Evolutionary conservation across 768 basidiomycete species (phyloP).

Genomic region (Amanita rubescens): DNA sequence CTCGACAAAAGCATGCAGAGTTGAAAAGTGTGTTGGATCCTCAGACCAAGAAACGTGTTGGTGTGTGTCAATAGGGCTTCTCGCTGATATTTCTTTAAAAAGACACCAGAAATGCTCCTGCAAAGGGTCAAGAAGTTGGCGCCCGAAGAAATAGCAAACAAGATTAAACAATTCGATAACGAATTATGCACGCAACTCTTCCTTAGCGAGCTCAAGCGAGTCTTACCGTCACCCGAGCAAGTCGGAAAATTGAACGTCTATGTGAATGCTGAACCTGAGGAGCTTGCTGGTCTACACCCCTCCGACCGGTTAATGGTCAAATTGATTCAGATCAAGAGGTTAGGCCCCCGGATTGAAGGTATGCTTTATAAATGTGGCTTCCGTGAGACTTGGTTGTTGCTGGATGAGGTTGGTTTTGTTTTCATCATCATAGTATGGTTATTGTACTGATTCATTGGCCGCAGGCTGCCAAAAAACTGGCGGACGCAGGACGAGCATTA

Average conservation of each 20-base stretch:
- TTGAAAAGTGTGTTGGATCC: conserved; percentile 87
- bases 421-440: background rate
- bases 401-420: conserved; percentile 61
- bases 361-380: conserved; percentile 92
- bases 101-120: conserved; percentile 74
- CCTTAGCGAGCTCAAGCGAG: conserved; percentile 79
- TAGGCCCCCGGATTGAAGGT: conserved; percentile 84
- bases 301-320: conserved; percentile 97
- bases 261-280: conserved; percentile 77
- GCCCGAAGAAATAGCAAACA: conserved; percentile 80
- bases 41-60: conserved; percentile 89
- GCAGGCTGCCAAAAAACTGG: conserved; percentile 75
- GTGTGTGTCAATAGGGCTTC: conserved; percentile 37
- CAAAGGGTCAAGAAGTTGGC: conserved; percentile 77
- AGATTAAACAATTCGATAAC: conserved; percentile 82
- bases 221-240: conserved; percentile 89
- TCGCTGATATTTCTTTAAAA: conserved; percentile 1
- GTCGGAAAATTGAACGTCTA: conserved; percentile 88
- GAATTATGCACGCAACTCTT: conserved; percentile 85
- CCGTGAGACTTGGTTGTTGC: conserved; percentile 73
- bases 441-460: conserved; percentile 4
- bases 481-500: conserved; percentile 73
- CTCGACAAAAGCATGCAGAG: conserved; percentile 80
- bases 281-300: conserved; percentile 83
- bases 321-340: conserved; percentile 87